Conservation (phyloP, 1,139 yeast species). For the Protomyces lactucae-debilis region DNA sequence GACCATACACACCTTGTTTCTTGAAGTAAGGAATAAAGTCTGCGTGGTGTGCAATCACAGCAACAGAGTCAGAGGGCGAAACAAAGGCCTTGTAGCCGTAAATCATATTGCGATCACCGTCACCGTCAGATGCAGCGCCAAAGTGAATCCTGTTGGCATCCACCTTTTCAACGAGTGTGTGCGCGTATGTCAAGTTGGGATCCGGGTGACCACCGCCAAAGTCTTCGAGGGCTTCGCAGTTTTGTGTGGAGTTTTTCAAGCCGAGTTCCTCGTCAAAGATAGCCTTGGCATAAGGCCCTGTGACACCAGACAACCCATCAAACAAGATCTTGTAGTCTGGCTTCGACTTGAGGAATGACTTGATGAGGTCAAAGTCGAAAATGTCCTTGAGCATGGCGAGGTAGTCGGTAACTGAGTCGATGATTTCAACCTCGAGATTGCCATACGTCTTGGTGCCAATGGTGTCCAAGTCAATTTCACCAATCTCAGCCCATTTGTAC, state of each 20-base stretch:
- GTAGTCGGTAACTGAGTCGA: constrained; percentile 77
- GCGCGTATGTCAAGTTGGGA: constrained; percentile 94
- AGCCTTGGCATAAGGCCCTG: constrained; percentile 91
- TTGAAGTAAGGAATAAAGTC: constrained; percentile 80
- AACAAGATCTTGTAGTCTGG: constrained; percentile 68
- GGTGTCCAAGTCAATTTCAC: constrained; percentile 51
- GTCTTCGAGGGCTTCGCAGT: constrained; percentile 73
- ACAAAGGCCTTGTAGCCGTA: constrained; percentile 94
- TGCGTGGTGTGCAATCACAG: constrained; percentile 88
- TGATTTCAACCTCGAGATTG: constrained; percentile 65
- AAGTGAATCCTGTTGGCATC: constrained; percentile 76
- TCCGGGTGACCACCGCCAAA: constrained; percentile 98
- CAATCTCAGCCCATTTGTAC: constrained; percentile 51
- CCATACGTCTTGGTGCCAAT: constrained; percentile 50
- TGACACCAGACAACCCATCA: constrained; percentile 91
- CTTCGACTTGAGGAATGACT: constrained; percentile 56
- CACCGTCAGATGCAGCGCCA: constrained; percentile 99
- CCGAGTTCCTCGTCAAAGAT: constrained; percentile 83
- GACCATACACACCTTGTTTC: constrained; percentile 79
- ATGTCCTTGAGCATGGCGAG: constrained; percentile 73
- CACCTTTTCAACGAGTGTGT: constrained; percentile 75
- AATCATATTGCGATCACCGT: constrained; percentile 98
- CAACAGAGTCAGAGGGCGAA: constrained; percentile 97
- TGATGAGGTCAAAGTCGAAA: constrained; percentile 82
- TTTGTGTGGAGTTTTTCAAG: constrained; percentile 65